Percentiles rank a stretch among this genome's conserved stretches.
These are phyloP conservation scores for Aegilops tauschii DNA, from an alignment of 176 grass and related monocot species.

Conservation along the genomic window DNA sequence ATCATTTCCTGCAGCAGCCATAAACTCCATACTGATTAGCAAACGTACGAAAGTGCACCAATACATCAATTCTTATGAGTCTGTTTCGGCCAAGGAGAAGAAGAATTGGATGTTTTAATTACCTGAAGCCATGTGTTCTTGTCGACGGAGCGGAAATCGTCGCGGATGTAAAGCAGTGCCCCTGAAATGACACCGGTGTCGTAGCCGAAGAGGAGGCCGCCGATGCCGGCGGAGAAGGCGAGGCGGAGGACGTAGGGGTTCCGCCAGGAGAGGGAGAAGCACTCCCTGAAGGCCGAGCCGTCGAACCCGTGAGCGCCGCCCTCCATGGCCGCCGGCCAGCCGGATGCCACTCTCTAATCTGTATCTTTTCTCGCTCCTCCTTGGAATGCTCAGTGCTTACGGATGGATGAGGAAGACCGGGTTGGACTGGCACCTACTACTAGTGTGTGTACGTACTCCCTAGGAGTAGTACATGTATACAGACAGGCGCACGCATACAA, in stretches of 20 bases:
- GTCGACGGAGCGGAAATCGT: conserved; percentile 72
- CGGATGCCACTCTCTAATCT: neutral
- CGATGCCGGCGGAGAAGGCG: conserved; percentile 85
- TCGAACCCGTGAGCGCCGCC: conserved; percentile 63
- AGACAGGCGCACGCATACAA: neutral
- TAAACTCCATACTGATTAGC: neutral
- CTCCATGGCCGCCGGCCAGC: conserved; percentile 44
- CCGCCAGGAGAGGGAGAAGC: conserved; percentile 70
- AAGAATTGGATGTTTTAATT: neutral
- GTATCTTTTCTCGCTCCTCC: conserved; percentile 11
- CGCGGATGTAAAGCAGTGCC: conserved; percentile 86
- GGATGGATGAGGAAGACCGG: neutral
- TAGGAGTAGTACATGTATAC: neutral
- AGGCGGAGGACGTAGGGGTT: conserved; percentile 81
- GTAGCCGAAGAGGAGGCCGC: conserved; percentile 90
- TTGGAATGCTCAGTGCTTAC: conserved; percentile 20
- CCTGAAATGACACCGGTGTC: conserved; percentile 89
- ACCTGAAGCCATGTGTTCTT: conserved; percentile 87
- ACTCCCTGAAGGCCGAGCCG: conserved; percentile 69
- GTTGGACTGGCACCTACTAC: neutral
- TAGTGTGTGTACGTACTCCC: no score
- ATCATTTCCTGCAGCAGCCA: conserved; percentile 58
- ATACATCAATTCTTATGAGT: neutral
- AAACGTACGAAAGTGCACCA: neutral
- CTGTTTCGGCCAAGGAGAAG: neutral